phyloP scores from a whole-genome alignment of 164 flowering plant species.

The Kingdonia uniflora region DNA sequence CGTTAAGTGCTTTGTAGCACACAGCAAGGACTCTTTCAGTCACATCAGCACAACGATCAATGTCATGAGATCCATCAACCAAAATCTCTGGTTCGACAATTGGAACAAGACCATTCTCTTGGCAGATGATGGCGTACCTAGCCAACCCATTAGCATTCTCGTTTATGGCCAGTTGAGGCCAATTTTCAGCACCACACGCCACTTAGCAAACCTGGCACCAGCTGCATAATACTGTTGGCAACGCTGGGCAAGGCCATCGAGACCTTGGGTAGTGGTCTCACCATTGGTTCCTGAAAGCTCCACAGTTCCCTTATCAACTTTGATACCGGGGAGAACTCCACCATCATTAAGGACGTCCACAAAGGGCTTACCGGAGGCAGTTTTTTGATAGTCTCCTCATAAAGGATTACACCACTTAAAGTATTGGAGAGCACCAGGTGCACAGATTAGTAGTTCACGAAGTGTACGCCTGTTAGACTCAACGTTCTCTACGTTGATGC shows the following conservation, averaged over 20 bases:
- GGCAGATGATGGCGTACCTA: slow-evolving; percentile 2
- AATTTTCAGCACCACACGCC: slow-evolving; percentile 4
- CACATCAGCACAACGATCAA: slow-evolving; percentile 3
- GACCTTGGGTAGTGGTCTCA: slow-evolving; percentile 7
- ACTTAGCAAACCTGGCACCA: slow-evolving; percentile 4
- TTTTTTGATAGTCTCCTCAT: slow-evolving; percentile 3
- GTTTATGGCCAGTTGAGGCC: slow-evolving; percentile 4
- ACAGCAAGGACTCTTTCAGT: background rate
- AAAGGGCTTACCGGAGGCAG: slow-evolving; percentile 6
- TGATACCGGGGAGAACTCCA: slow-evolving; percentile 6
- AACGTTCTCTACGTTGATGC: slow-evolving; percentile 15
- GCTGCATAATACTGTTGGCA: slow-evolving; percentile 2
- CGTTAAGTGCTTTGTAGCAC: slow-evolving; percentile 1
- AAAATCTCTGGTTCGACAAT: slow-evolving; percentile 1
- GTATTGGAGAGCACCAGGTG: slow-evolving; percentile 4
- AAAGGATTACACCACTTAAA: slow-evolving; percentile 5
- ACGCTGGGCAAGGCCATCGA: slow-evolving; percentile 4
- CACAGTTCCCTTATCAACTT: slow-evolving; percentile 5
- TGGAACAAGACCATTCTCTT: background rate
- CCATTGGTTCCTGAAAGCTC: slow-evolving; percentile 4
- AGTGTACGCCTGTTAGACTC: slow-evolving; percentile 14
- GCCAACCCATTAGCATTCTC: slow-evolving; percentile 5
- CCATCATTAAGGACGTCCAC: background rate
- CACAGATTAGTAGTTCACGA: slow-evolving; percentile 15
- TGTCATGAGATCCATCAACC: slow-evolving; percentile 1